A percentile compares a stretch with the other conserved stretches of the same genome.
phyloP scores from a whole-genome alignment of 2,329 filamentous ascomycete species.

The Apiospora malaysiana region DNA sequence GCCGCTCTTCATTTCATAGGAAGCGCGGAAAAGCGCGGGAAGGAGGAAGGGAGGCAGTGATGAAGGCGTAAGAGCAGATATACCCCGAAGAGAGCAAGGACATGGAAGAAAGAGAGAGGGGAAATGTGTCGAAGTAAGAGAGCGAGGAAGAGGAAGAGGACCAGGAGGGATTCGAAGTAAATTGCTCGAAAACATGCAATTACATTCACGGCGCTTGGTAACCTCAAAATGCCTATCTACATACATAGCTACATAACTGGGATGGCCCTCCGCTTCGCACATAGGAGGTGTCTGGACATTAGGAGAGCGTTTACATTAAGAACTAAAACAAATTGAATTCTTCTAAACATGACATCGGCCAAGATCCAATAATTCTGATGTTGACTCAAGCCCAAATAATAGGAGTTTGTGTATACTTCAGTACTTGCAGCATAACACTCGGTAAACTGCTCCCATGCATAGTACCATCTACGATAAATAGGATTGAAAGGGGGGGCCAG shows the following conservation, averaged over 20 bases:
- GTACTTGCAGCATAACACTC: no score
- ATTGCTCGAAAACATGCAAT: not conserved
- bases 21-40: not conserved
- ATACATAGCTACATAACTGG: not conserved
- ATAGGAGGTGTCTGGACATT: no score
- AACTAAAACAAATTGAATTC: no score
- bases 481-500: no score
- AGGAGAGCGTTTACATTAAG: no score
- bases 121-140: no score
- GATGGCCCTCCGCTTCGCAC: not conserved
- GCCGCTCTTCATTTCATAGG: not conserved
- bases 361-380: no score
- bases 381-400: no score
- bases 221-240: not conserved
- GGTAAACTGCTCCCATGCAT: not conserved
- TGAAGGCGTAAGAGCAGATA: not conserved
- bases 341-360: no score
- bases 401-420: no score
- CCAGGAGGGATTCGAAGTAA: not conserved
- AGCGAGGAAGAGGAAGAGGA: not conserved
- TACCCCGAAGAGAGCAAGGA: conserved; percentile 3
- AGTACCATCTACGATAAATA: not conserved
- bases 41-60: not conserved
- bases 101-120: not conserved
- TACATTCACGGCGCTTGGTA: not conserved